phyloP scores from a whole-genome alignment of 306 rosid genomes.

The Castanea sativa region DNA sequence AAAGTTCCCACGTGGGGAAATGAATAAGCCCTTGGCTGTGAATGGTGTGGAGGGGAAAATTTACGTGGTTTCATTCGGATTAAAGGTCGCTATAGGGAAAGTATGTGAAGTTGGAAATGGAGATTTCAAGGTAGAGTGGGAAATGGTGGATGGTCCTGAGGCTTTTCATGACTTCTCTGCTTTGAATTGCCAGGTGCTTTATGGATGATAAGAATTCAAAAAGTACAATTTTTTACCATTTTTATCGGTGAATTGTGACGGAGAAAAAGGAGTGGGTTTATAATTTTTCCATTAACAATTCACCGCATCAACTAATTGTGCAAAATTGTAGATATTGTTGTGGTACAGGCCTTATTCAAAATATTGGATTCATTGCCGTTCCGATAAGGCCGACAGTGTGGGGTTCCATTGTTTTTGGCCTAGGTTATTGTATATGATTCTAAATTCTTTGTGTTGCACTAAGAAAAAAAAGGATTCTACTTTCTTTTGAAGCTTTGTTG shows the following conservation, averaged over 20 bases:
- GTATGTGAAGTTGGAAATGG: slow-evolving; percentile 6
- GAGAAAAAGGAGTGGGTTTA: neutral
- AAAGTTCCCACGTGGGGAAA: slow-evolving; percentile 42
- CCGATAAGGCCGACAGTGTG: too few species aligned
- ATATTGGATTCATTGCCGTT: too few species aligned
- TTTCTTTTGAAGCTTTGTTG: slow-evolving; percentile 5
- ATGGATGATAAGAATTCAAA: slow-evolving; percentile 30
- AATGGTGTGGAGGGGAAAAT: slow-evolving; percentile 44
- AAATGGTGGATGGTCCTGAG: slow-evolving; percentile 38
- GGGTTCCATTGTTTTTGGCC: neutral
- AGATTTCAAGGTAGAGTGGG: slow-evolving; percentile 44
- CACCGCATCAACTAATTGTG: too few species aligned
- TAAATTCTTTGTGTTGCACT: too few species aligned
- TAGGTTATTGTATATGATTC: too few species aligned
- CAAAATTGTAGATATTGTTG: too few species aligned
- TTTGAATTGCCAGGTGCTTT: slow-evolving; percentile 43
- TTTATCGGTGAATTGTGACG: too few species aligned
- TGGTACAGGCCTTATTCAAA: too few species aligned
- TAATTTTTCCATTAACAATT: too few species aligned
- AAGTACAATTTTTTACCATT: too few species aligned
- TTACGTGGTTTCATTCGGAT: slow-evolving; percentile 46
- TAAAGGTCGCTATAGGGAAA: slow-evolving; percentile 55
- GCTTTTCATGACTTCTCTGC: slow-evolving; percentile 41
- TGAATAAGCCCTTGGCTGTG: slow-evolving; percentile 50
- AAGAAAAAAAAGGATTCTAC: neutral